Base-by-base conservation (phyloP, 495 filamentous ascomycete species). In the Evansstolkia leycettana region DNA sequence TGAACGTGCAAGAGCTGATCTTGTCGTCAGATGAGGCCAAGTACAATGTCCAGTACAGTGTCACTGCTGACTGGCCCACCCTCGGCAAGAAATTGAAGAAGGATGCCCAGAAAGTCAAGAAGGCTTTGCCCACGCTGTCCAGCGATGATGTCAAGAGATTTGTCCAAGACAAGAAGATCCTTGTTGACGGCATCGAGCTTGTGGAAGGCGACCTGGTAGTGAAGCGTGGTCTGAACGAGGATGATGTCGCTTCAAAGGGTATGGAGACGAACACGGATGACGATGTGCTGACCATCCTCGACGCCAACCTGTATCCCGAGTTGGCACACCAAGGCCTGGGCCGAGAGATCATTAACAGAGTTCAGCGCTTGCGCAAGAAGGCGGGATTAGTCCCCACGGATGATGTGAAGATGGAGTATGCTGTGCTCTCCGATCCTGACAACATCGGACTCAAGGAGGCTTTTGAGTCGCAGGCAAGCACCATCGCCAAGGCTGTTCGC, bases 41-140 rank as follows among this genome's bases (percentile, higher is more conserved):
- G 47, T 94, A 95, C 64, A 79, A 83, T 30, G 86, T 98, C 13
- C 81, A 89, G 47, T 94, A 94, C 64, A 82, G 78, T 38, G 82
- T 84, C 28, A 68, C 69, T 18, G 90, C 85, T 7, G 90, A 98
- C 58, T 95, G 88, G 84, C 81, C 89, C 1, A 84, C 80, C 0
- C 71, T 98, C 24, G 90, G 90, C 39, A 94, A 94, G 74, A 96
- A 95, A 62, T 69, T 96, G 35, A 92, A 84, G 70, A 95, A 92
- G 63, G 90, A 89, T 47, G 82, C 79, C 33, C 75, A 76, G 43
- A 85, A 76, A 55, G 86, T 96, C 36, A 88, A 87, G 65, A 92
- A 90, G 54, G 87, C 84, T 12, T 64, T 98, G 28, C 88, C 89
- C 13, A 64, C 58, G 30, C 63, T 98, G 31, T 82, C 73, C 14